Conservation (phyloP, 163 green algal species). For the Scenedesmus sp. region DNA sequence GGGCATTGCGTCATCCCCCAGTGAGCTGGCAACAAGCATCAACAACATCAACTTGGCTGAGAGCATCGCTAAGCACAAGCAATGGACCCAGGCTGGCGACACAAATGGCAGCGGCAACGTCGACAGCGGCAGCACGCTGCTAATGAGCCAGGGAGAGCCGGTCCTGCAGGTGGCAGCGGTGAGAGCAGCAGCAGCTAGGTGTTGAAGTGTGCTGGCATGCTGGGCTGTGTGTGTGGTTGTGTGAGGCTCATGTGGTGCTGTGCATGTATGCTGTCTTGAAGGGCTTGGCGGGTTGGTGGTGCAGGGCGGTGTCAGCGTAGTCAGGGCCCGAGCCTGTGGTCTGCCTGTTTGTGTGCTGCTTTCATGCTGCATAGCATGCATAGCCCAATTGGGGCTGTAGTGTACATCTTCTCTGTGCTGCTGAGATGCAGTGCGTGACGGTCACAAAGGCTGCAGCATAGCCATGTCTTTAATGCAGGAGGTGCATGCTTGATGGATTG, state of each 20-base stretch:
- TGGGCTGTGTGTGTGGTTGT: neutral
- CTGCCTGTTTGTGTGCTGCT: neutral
- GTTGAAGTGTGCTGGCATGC: neutral
- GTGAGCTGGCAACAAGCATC: conserved; percentile 42
- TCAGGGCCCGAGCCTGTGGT: neutral
- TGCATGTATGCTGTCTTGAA: neutral
- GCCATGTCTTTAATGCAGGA: neutral
- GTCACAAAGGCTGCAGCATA: neutral
- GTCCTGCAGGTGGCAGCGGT: neutral
- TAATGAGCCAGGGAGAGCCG: neutral
- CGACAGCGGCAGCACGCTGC: neutral
- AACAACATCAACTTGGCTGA: conserved; percentile 52
- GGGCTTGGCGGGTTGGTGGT: neutral
- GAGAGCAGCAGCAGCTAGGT: neutral
- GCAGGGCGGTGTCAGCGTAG: neutral
- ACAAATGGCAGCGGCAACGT: neutral
- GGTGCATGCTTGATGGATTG: neutral
- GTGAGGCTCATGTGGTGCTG: neutral
- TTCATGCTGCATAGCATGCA: conserved; percentile 10
- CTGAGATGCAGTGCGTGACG: neutral
- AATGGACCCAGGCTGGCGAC: conserved; percentile 16
- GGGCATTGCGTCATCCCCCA: neutral
- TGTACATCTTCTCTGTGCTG: neutral
- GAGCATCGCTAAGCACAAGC: conserved; percentile 44
- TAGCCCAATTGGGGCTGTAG: neutral